Evolutionary conservation across 2,329 filamentous ascomycete genomes (phyloP).

Genomic region (Aspergillus quadrilineatus): DNA sequence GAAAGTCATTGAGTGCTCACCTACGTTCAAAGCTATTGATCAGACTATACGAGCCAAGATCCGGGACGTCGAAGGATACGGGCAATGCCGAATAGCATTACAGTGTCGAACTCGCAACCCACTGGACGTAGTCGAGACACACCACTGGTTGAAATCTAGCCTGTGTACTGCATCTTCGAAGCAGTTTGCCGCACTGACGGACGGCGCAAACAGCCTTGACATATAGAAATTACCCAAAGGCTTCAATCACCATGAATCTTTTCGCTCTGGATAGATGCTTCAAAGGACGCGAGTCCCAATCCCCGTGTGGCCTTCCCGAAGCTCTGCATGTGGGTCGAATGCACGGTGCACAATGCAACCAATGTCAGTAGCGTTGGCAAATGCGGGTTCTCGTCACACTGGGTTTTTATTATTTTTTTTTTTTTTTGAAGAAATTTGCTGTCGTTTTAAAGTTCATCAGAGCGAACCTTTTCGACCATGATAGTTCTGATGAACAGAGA

Average conservation of each 20-base stretch:
- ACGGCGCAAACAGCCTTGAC: conserved; percentile 4
- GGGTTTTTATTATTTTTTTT: too few relatives aligned
- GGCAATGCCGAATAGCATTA: conserved; percentile 1
- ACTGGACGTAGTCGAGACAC: neutral
- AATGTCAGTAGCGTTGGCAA: neutral
- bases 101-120: neutral
- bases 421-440: neutral
- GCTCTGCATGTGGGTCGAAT: conserved; percentile 7
- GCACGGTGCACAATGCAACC: conserved; percentile 1
- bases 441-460: neutral
- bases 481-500: neutral
- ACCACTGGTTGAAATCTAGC: neutral
- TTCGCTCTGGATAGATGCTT: neutral
- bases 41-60: neutral
- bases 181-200: conserved; percentile 6
- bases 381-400: conserved; percentile 9
- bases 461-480: neutral
- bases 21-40: conserved; percentile 1
- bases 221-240: conserved; percentile 3
- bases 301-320: neutral
- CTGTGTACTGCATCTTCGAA: neutral
- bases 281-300: neutral
- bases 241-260: neutral
- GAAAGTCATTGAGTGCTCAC: neutral
- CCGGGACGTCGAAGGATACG: neutral